These are phyloP conservation scores for Russula dissimulans DNA, from an alignment of 768 basidiomycete species.

Conservation along the genomic window DNA sequence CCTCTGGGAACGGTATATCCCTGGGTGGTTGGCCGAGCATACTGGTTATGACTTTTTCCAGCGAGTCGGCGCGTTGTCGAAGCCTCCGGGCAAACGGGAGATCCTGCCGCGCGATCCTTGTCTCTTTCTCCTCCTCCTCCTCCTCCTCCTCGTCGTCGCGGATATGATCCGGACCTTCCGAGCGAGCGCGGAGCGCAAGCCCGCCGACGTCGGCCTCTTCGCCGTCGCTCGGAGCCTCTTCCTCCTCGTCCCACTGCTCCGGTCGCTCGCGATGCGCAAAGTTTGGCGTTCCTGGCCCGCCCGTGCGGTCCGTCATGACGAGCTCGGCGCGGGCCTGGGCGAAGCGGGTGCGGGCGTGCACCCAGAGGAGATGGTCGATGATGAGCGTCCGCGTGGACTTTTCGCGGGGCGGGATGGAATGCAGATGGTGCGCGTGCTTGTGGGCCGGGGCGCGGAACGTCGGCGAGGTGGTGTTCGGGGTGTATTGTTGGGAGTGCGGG, in stretches of 20 bases:
- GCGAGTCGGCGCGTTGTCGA: slow-evolving; percentile 64
- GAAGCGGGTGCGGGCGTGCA: slow-evolving; percentile 70
- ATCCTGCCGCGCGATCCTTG: slow-evolving; percentile 44
- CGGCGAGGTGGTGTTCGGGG: neutral
- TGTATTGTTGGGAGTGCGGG: neutral
- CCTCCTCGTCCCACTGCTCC: slow-evolving; percentile 71
- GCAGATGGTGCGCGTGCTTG: slow-evolving; percentile 81
- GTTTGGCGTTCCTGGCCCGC: slow-evolving; percentile 51
- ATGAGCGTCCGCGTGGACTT: slow-evolving; percentile 86
- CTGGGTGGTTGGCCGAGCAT: slow-evolving; percentile 78
- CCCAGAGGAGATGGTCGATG: slow-evolving; percentile 83
- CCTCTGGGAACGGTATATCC: slow-evolving; percentile 45
- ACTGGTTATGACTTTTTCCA: slow-evolving; percentile 72
- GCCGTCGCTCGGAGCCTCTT: slow-evolving; percentile 55
- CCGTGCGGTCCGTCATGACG: slow-evolving; percentile 76
- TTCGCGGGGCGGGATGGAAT: slow-evolving; percentile 78
- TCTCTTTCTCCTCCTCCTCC: slow-evolving; percentile 38
- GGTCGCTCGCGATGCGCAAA: slow-evolving; percentile 58
- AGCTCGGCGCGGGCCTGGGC: slow-evolving; percentile 79
- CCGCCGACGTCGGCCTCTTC: slow-evolving; percentile 36
- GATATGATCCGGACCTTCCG: slow-evolving; percentile 40
- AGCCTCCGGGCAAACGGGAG: slow-evolving; percentile 52
- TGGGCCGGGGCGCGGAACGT: slow-evolving; percentile 68
- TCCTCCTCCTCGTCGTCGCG: slow-evolving; percentile 53
- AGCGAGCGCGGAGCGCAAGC: slow-evolving; percentile 36